These are phyloP conservation scores for Microthlaspi erraticum DNA, from an alignment of 345 rosid species.

Conservation along the genomic window DNA sequence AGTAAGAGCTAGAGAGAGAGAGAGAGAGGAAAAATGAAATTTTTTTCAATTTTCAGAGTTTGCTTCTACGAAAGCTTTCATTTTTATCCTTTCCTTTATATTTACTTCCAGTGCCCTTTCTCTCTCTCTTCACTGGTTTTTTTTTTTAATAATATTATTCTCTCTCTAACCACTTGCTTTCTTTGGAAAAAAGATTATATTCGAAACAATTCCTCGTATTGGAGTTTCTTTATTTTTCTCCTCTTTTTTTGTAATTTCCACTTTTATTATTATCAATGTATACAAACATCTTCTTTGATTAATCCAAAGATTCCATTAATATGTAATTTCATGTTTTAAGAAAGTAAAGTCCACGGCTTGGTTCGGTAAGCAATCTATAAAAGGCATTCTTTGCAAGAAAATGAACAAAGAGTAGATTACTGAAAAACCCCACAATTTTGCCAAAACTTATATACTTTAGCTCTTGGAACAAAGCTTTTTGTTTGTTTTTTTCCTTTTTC, in stretches of 20 bases:
- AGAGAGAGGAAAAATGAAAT: conserved; percentile 10
- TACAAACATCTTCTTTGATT: conserved; percentile 37
- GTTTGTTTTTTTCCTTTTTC: conserved; percentile 19
- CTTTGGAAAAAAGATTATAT: conserved; percentile 42
- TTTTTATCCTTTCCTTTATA: conserved; percentile 45
- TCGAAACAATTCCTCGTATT: conserved; percentile 44
- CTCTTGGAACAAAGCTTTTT: conserved; percentile 31
- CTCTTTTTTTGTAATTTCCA: conserved; percentile 13
- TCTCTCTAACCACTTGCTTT: conserved; percentile 60
- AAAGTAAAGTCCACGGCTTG: conserved; percentile 45
- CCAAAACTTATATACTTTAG: conserved; percentile 30
- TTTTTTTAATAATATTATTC: conserved; percentile 27
- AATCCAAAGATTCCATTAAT: conserved; percentile 41
- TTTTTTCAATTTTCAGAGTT: conserved; percentile 31
- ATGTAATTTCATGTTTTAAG: conserved; percentile 44
- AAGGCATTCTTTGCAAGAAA: conserved; percentile 38
- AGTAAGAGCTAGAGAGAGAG: conserved; percentile 43
- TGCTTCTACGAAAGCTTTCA: conserved; percentile 58
- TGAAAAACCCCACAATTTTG: conserved; percentile 28
- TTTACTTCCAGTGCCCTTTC: conserved; percentile 35
- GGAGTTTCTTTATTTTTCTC: conserved; percentile 30
- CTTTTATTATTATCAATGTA: conserved; percentile 40
- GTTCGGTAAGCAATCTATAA: conserved; percentile 39
- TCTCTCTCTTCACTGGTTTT: conserved; percentile 26
- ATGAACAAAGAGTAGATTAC: conserved; percentile 23